Conservation (phyloP, 371 early-diverging fungal species). For the Capillidium heterosporum region DNA sequence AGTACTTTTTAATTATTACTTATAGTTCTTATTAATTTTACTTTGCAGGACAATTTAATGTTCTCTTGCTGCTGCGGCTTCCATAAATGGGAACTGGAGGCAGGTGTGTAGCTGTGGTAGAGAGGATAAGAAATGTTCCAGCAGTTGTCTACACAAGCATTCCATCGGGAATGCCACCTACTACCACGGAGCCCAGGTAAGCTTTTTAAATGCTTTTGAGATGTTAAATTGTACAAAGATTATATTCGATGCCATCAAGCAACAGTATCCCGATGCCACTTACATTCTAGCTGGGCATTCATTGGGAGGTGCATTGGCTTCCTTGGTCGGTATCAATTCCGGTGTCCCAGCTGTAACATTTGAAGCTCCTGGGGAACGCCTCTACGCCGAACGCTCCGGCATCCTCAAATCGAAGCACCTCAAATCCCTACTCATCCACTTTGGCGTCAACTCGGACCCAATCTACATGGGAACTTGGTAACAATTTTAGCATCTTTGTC, state of each 20-base stretch:
- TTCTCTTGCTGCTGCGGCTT: constrained; percentile 92
- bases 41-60: constrained; percentile 51
- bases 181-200: constrained; percentile 4
- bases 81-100: constrained; percentile 56
- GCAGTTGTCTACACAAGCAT: constrained; percentile 9
- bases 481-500: constrained; percentile 18
- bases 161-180: constrained; percentile 8
- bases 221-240: not conserved
- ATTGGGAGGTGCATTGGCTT: constrained; percentile 71
- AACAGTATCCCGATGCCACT: constrained; percentile 36
- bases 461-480: constrained; percentile 51
- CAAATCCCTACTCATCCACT: constrained; percentile 51
- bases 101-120: constrained; percentile 62
- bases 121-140: constrained; percentile 12
- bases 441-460: constrained; percentile 76
- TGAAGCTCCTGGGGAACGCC: constrained; percentile 66
- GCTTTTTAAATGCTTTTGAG: too few relatives aligned
- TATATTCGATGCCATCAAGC: constrained; percentile 7
- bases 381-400: constrained; percentile 53
- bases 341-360: constrained; percentile 63
- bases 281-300: constrained; percentile 84
- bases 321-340: constrained; percentile 61
- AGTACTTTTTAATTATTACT: constrained; percentile 23
- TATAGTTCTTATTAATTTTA: not conserved
- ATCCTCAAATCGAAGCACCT: constrained; percentile 22